Evolutionary conservation across 2,329 filamentous ascomycete genomes (phyloP).

Genomic region (Akanthomyces muscarius): DNA sequence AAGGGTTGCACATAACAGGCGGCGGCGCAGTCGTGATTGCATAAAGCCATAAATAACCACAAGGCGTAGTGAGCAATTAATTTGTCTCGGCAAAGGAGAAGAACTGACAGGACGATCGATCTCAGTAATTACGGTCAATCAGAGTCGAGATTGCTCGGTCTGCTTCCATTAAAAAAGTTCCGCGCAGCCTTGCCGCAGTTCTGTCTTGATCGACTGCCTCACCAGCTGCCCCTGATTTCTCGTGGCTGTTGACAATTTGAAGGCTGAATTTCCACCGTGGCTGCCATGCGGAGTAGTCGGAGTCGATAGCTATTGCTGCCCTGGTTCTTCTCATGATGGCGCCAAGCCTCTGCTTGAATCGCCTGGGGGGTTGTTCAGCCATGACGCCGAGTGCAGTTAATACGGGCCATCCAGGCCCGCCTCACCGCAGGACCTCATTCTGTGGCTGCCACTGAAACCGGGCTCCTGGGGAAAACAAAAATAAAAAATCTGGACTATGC

Average conservation of each 20-base stretch:
- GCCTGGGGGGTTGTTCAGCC: not conserved
- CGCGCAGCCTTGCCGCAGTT: not conserved
- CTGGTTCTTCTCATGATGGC: not conserved
- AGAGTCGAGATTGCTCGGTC: not conserved
- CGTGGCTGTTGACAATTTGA: not conserved
- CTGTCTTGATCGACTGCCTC: not conserved
- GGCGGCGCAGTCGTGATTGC: conserved; percentile 2
- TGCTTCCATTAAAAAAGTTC: not conserved
- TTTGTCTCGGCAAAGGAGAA: not conserved
- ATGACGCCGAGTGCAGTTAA: not conserved
- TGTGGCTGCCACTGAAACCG: conserved; percentile 4
- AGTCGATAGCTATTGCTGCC: not conserved
- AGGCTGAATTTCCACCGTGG: not conserved
- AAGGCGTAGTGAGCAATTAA: not conserved
- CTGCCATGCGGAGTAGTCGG: not conserved
- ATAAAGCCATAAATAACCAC: not conserved
- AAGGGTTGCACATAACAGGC: not conserved
- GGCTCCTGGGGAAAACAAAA: not conserved
- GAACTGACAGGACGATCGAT: not conserved
- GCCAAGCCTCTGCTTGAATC: not conserved
- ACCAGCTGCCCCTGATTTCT: not conserved
- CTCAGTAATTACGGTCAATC: not conserved
- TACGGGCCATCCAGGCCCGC: not conserved
- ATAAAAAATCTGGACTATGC: not conserved
- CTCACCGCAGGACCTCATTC: not conserved